Conservation (phyloP, 371 early-diverging fungal genomes). For the Dentiscutata heterogama region DNA sequence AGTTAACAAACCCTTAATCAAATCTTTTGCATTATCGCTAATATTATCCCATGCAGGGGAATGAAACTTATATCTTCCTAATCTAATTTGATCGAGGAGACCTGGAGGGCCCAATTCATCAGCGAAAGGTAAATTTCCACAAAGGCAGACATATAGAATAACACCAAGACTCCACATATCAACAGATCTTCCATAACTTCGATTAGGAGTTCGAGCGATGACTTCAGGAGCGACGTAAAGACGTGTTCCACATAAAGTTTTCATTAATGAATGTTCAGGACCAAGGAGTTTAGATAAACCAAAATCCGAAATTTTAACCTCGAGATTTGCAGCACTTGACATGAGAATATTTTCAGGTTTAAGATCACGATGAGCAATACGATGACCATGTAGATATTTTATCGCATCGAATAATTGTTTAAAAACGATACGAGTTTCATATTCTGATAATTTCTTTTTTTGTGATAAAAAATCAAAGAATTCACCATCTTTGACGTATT, state of each 20-base stretch:
- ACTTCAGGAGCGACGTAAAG: slow-evolving; percentile 99
- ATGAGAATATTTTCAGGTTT: slow-evolving; percentile 89
- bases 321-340: slow-evolving; percentile 73
- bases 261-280: slow-evolving; percentile 59
- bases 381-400: slow-evolving; percentile 81
- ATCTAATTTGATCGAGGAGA: slow-evolving; percentile 78
- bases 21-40: slow-evolving; percentile 74
- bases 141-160: slow-evolving; percentile 96
- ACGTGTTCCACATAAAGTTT: slow-evolving; percentile 96
- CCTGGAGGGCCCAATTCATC: slow-evolving; percentile 63
- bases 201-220: slow-evolving; percentile 65
- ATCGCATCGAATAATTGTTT: slow-evolving; percentile 81
- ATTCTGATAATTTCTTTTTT: slow-evolving; percentile 77
- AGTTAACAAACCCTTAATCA: slow-evolving; percentile 67
- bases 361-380: slow-evolving; percentile 93
- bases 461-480: slow-evolving; percentile 91
- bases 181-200: slow-evolving; percentile 86
- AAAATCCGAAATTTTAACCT: slow-evolving; percentile 85
- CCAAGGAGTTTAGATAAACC: slow-evolving; percentile 86
- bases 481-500: slow-evolving; percentile 78
- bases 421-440: slow-evolving; percentile 83
- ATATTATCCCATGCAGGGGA: slow-evolving; percentile 87
- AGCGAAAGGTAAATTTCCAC: slow-evolving; percentile 94
- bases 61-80: slow-evolving; percentile 83
- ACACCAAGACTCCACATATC: slow-evolving; percentile 99